Percentiles rank a stretch among this genome's conserved stretches.
These are phyloP conservation scores for Conticribra guillardii DNA, from an alignment of 108 stramenopile genomes.

Conservation along the genomic window DNA sequence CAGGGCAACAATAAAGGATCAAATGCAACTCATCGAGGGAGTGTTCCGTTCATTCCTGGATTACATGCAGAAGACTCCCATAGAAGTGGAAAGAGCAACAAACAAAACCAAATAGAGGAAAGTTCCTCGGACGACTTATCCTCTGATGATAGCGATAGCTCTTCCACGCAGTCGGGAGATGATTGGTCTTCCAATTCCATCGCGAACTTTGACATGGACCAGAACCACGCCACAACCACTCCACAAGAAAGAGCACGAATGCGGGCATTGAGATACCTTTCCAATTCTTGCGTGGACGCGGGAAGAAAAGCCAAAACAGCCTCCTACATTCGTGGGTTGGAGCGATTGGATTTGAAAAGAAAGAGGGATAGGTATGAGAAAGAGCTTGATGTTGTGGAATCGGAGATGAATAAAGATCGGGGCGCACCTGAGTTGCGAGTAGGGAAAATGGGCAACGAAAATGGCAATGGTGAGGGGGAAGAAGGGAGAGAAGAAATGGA, in stretches of 20 bases:
- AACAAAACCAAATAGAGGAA: too few species aligned
- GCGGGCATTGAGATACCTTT: conserved; percentile 42
- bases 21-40: too few species aligned
- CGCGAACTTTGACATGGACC: too few species aligned
- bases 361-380: conserved; percentile 45
- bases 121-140: too few species aligned
- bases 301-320: conserved; percentile 43
- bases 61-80: too few species aligned
- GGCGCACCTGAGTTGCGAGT: neutral
- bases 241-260: conserved; percentile 36
- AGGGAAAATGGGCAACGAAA: neutral
- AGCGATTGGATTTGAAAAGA: conserved; percentile 47
- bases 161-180: too few species aligned
- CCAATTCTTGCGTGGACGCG: conserved; percentile 50
- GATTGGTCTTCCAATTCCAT: too few species aligned
- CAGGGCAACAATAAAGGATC: too few species aligned
- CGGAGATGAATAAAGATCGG: conserved; percentile 51
- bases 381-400: conserved; percentile 44
- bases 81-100: too few species aligned
- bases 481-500: conserved; percentile 13
- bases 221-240: conserved; percentile 10
- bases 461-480: neutral
- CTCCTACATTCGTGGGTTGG: conserved; percentile 44
- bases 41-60: too few species aligned
- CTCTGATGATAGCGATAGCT: too few species aligned